Evolutionary conservation across 78 protist species (phyloP), one percentile per base, ranked within the genome.

Genomic region (Tieghemostelium lacteum): DNA sequence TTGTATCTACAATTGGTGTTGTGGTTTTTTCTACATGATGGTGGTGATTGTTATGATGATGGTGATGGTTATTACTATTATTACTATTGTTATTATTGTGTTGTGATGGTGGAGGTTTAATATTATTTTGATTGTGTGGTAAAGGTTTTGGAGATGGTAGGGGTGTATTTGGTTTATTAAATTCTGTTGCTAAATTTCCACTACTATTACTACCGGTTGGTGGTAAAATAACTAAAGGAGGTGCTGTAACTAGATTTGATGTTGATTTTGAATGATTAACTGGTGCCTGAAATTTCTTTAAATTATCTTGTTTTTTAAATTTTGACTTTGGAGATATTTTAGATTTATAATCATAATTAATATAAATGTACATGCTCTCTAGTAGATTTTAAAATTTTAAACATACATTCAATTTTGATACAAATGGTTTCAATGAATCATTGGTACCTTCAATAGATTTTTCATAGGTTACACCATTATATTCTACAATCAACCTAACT

Each of bases 361-460:
- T 17, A 36, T 5, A 4, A 54, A 55, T 54, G 3, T 20, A 72
- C 34, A 3, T 45, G 57, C 24, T 16, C 3, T 31, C 2, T 24
- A 19, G 6, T 26, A 22, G 24, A 22, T 14, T 16, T n/a, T n/a
- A n/a, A n/a, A n/a, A n/a, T n/a, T n/a, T n/a, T 20, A 1, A n/a
- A 26, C 69, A 20, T 83, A 70, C 91, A 83, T 83, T 83, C 69
- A 83, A 33, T 58, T 83, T 83, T 34, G 39, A n/a, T 24, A 83
- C 42, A 2, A 83, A 58, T 16, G 76, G 52, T 45, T 83, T 83
- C 26, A 83, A 45, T 22, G 16, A 12, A 1, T 83, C 91, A 37
- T 28, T 39, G 19, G 77, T 55, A 20, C 50, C 52, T n/a, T 83
- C 91, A 8, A 83, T 24, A 29, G 75, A 66, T 45, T 69, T 83